Percentiles rank a stretch among this genome's conserved stretches.
These are phyloP conservation scores for Colletotrichum kahawae DNA, from an alignment of 2,329 filamentous ascomycete species.

Conservation along the genomic window DNA sequence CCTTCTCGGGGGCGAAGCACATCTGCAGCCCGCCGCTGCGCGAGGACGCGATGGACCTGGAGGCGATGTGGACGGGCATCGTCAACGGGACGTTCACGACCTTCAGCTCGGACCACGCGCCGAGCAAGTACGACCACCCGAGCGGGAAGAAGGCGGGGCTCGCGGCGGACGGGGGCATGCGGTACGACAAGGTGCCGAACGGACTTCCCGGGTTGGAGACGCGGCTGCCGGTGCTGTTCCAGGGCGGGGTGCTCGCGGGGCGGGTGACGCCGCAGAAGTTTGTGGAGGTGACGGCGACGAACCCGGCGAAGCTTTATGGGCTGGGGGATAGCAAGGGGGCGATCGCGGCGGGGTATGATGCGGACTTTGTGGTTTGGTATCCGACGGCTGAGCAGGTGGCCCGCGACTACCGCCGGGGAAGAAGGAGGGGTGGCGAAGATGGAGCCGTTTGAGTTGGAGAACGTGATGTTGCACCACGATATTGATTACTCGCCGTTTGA, in stretches of 20 bases:
- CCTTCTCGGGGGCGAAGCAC: constrained; percentile 60
- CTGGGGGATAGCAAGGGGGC: constrained; percentile 56
- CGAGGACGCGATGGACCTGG: constrained; percentile 46
- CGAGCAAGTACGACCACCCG: constrained; percentile 53
- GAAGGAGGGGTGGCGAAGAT: constrained; percentile 8
- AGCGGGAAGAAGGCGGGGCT: constrained; percentile 51
- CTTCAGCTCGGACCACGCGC: constrained; percentile 52
- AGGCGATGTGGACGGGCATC: constrained; percentile 55
- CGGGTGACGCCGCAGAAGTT: constrained; percentile 51
- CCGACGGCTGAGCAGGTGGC: constrained; percentile 31
- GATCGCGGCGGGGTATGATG: constrained; percentile 56
- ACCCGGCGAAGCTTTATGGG: constrained; percentile 63
- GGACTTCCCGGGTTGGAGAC: constrained; percentile 64
- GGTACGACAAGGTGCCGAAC: constrained; percentile 64
- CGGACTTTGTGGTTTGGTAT: constrained; percentile 64
- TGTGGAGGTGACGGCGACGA: constrained; percentile 59
- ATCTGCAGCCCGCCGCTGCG: constrained; percentile 59
- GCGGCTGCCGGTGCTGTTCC: constrained; percentile 45
- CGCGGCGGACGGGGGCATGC: constrained; percentile 25
- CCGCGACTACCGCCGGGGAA: constrained; percentile 17
- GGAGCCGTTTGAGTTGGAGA: constrained; percentile 45
- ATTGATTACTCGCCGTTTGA: constrained; percentile 70
- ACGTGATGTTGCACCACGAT: constrained; percentile 63
- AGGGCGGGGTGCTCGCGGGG: constrained; percentile 37
- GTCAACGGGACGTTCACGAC: constrained; percentile 58